Percentiles rank a stretch among this genome's conserved stretches.
Conservation (phyloP, 768 basidiomycete genomes). For the Ramaria rubella region DNA sequence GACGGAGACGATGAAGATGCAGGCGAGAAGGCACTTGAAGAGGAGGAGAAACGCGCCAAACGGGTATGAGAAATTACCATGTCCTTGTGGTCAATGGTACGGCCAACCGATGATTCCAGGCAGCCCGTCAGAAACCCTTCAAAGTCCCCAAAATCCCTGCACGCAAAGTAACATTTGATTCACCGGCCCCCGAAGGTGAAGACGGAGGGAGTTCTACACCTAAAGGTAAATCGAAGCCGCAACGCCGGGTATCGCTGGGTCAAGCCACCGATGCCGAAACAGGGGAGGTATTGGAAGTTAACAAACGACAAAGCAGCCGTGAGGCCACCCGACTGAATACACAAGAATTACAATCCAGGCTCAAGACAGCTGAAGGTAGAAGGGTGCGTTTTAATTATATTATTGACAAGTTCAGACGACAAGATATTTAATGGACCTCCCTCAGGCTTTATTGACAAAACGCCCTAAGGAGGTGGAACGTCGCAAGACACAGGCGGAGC, state of each 20-base stretch:
- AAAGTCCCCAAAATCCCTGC: conserved; percentile 5
- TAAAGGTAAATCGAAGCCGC: conserved; percentile 24
- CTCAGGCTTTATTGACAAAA: conserved; percentile 44
- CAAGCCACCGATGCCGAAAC: conserved; percentile 53
- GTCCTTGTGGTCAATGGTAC: not conserved
- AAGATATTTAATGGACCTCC: not conserved
- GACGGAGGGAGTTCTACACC: not conserved
- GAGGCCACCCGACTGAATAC: conserved; percentile 68
- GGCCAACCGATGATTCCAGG: not conserved
- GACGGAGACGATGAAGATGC: conserved; percentile 48
- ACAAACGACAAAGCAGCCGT: conserved; percentile 52
- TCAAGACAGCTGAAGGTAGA: conserved; percentile 54
- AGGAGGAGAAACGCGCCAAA: conserved; percentile 50
- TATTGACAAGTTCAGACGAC: not conserved
- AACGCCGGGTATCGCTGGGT: conserved; percentile 50
- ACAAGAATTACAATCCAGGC: conserved; percentile 7
- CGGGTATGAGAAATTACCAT: not conserved
- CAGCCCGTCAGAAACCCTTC: conserved; percentile 10
- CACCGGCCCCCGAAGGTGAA: not conserved
- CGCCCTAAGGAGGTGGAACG: conserved; percentile 49
- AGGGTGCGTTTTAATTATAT: conserved; percentile 46
- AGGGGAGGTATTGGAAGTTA: conserved; percentile 44
- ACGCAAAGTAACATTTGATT: conserved; percentile 7
- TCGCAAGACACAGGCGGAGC: conserved; percentile 69
- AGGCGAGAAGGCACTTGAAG: conserved; percentile 45